A percentile compares a stretch with the other conserved stretches of the same genome.
Evolutionary conservation across 208 protist species (phyloP).

Genomic region (Acanthamoeba sp.): DNA sequence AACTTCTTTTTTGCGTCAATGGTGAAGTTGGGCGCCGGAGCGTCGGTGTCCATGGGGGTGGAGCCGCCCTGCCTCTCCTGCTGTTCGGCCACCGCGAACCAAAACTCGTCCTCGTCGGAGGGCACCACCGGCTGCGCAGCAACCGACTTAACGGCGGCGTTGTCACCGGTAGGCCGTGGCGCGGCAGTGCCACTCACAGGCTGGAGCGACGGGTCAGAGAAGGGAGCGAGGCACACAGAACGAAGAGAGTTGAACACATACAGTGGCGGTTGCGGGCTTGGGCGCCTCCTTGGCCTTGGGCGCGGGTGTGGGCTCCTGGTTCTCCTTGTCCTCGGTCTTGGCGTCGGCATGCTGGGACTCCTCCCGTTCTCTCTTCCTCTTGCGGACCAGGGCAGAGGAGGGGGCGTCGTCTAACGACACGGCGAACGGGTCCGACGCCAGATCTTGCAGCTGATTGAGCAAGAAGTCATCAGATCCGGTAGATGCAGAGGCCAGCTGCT

Average conservation of each 20-base stretch:
- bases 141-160: neutral
- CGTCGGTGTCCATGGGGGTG: neutral
- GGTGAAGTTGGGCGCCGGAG: constrained; percentile 2
- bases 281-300: neutral
- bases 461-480: constrained; percentile 15
- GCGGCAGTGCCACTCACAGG: neutral
- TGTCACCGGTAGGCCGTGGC: neutral
- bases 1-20: neutral
- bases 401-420: neutral
- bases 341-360: neutral
- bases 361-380: constrained; percentile 40
- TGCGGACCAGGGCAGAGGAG: neutral
- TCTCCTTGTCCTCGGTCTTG: neutral
- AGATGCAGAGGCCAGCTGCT: neutral
- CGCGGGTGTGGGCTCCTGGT: neutral
- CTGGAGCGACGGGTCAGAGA: neutral
- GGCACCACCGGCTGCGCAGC: neutral
- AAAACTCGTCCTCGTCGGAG: constrained; percentile 15
- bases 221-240: neutral
- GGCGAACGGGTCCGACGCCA: constrained; percentile 33
- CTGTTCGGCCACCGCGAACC: constrained; percentile 4
- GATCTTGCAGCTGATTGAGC: constrained; percentile 11
- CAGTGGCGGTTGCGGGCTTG: neutral
- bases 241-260: neutral
- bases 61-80: neutral